A percentile compares a stretch with the other conserved stretches of the same genome.
These are phyloP conservation scores for Alternaria conjuncta DNA, from an alignment of 2,329 filamentous ascomycete genomes.

Conservation along the genomic window DNA sequence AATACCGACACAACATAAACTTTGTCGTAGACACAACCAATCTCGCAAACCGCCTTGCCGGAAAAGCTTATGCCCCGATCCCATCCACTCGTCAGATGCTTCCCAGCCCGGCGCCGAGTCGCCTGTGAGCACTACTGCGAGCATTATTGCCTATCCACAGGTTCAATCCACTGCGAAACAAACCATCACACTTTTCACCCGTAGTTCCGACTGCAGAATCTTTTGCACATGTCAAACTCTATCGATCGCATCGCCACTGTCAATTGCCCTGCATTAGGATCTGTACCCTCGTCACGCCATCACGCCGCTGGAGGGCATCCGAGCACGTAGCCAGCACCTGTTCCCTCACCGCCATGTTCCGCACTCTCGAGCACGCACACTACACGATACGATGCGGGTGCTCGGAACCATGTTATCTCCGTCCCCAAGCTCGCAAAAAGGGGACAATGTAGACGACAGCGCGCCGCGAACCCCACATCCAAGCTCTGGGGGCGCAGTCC, in stretches of 20 bases:
- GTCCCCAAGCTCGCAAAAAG: slow-evolving; percentile 7
- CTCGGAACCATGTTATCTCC: slow-evolving; percentile 3
- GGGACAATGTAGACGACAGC: slow-evolving; percentile 1
- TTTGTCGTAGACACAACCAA: not conserved
- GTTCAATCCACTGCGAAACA: slow-evolving; percentile 5
- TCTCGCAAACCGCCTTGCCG: slow-evolving; percentile 6
- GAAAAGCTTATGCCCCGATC: slow-evolving; percentile 12
- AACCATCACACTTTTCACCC: slow-evolving; percentile 2
- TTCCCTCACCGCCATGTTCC: slow-evolving; percentile 15
- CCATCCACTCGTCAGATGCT: slow-evolving; percentile 1
- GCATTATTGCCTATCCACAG: slow-evolving; percentile 9
- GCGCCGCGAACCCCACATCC: slow-evolving; percentile 13
- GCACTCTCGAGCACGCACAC: not conserved
- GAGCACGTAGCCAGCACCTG: not conserved
- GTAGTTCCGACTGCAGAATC: not conserved
- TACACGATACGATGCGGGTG: not conserved
- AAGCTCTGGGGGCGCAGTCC: slow-evolving; percentile 15
- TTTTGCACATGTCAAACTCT: slow-evolving; percentile 7
- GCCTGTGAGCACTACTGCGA: slow-evolving; percentile 5
- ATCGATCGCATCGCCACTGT: slow-evolving; percentile 1
- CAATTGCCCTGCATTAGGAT: slow-evolving; percentile 15
- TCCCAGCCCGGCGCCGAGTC: slow-evolving; percentile 1
- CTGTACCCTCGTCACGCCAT: slow-evolving; percentile 14
- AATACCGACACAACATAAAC: slow-evolving; percentile 3
- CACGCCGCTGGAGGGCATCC: slow-evolving; percentile 9